These are phyloP conservation scores for Ceratopteris richardii DNA, from an alignment of 75 land plant genomes.

Conservation along the genomic window DNA sequence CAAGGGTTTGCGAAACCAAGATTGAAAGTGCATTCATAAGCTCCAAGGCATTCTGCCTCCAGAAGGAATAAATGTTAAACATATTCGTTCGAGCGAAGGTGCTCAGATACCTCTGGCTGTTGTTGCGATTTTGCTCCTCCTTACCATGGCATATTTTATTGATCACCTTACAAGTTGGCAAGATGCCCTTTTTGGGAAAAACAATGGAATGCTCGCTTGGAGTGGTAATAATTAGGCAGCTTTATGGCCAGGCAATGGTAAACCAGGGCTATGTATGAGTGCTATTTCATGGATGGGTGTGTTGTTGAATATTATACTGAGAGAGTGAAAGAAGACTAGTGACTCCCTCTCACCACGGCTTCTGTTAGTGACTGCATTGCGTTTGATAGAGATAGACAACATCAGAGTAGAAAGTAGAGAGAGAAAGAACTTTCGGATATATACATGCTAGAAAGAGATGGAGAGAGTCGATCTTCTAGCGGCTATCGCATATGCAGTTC, in stretches of 20 bases:
- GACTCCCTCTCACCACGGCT: too few species aligned
- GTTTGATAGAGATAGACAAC: too few species aligned
- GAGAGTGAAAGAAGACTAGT: conserved; percentile 62
- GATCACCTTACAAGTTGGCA: conserved; percentile 71
- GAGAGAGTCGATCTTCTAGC: too few species aligned
- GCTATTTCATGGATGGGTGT: conserved; percentile 71
- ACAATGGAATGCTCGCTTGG: conserved; percentile 43
- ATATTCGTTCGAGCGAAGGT: conserved; percentile 78
- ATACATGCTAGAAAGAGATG: too few species aligned
- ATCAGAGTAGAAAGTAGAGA: too few species aligned
- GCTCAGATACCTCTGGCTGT: conserved; percentile 53
- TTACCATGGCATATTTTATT: conserved; percentile 84
- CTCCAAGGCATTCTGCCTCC: conserved; percentile 40
- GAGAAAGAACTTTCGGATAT: too few species aligned
- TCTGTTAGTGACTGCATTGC: too few species aligned
- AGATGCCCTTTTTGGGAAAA: conserved; percentile 60
- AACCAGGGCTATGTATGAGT: conserved; percentile 88
- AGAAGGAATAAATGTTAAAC: conserved; percentile 58
- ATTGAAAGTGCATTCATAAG: conserved; percentile 36
- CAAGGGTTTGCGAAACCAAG: conserved; percentile 17
- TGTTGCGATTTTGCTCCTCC: conserved; percentile 55
- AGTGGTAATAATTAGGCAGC: conserved; percentile 40
- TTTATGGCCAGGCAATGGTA: conserved; percentile 84
- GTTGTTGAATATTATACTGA: conserved; percentile 42
- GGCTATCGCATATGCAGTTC: too few species aligned